These are phyloP conservation scores for Candida argentea DNA, from an alignment of 805 yeast genomes.

Conservation along the genomic window DNA sequence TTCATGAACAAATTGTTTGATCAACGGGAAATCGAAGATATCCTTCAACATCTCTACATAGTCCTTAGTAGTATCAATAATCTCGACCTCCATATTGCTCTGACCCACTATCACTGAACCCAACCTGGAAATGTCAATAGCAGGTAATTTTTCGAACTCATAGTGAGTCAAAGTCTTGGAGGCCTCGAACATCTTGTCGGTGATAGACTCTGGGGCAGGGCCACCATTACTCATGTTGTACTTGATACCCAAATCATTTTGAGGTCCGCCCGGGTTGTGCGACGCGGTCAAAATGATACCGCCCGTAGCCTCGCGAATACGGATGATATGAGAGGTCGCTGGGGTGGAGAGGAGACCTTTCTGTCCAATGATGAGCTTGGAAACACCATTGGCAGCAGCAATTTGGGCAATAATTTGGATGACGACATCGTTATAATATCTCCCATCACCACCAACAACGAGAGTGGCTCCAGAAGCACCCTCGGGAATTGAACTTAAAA, in stretches of 20 bases:
- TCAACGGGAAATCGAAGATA: constrained; percentile 81
- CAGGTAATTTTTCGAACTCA: constrained; percentile 51
- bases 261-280: constrained; percentile 97
- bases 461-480: constrained; percentile 65
- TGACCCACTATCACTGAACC: constrained; percentile 46
- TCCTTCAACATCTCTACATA: constrained; percentile 71
- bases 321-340: constrained; percentile 88
- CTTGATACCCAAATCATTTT: constrained; percentile 87
- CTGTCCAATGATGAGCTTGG: constrained; percentile 77
- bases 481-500: constrained; percentile 81
- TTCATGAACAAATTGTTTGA: constrained; percentile 54
- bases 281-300: constrained; percentile 95
- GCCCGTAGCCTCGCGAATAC: constrained; percentile 71
- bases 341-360: constrained; percentile 89
- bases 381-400: constrained; percentile 87
- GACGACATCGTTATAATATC: constrained; percentile 77
- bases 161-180: constrained; percentile 52
- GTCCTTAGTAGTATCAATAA: constrained; percentile 72
- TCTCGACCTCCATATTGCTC: constrained; percentile 54
- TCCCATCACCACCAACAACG: constrained; percentile 96
- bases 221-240: constrained; percentile 94
- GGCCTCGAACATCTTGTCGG: constrained; percentile 72
- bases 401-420: constrained; percentile 74
- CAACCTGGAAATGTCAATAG: constrained; percentile 50
- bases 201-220: constrained; percentile 94